Evolutionary conservation across 176 grass and related monocot genomes (phyloP), one percentile per base, ranked within the genome.

Genomic region (Saccharum spontaneum): DNA sequence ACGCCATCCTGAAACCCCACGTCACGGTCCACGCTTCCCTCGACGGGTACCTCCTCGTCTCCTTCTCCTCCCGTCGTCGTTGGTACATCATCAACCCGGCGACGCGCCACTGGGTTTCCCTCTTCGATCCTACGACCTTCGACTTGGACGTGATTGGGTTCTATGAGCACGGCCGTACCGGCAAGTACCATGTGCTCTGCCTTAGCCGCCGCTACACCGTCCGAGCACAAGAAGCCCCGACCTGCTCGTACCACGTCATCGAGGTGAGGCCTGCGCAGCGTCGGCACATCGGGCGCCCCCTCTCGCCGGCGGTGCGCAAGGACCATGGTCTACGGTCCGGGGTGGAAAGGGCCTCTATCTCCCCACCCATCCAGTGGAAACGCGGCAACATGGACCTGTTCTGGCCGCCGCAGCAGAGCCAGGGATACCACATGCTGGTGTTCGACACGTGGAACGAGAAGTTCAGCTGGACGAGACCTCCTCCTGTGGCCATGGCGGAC

Each of bases 51-150:
- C 65, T 86, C 38, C 50, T 79, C 66, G 23, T 73, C 67, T 73
- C 84, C 76, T 79, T 50, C 40, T 0, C 72, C n/a, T 17, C 16
- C 1, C 17, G 1, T 7, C 16, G 6, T 8, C 0, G 0, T 17
- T 80, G 45, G 31, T 72, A 86, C 43, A 5, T 86, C 41, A 38
- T 55, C 76, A 86, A 80, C 33, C 84, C 76, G 20, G 68, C 68
- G 20, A 86, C 76, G 12, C 76, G 84, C 23, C 30, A 52, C 6
- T 79, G 67, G 76, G 76, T 9, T 0, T 2, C 38, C n/a, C n/a
- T 78, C 59, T 14, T 54, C 15, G 23, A 39, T 64, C 84, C 38
- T 4, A 8, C 13, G 26, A 17, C 0, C 4, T 54, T 54, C 1
- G 50, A 6, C 30, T 62, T 3, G 3, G 0, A 7, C 5, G 60